phyloP scores from a whole-genome alignment of 148 eudicot genomes.

The Rhododendron ovatum region DNA sequence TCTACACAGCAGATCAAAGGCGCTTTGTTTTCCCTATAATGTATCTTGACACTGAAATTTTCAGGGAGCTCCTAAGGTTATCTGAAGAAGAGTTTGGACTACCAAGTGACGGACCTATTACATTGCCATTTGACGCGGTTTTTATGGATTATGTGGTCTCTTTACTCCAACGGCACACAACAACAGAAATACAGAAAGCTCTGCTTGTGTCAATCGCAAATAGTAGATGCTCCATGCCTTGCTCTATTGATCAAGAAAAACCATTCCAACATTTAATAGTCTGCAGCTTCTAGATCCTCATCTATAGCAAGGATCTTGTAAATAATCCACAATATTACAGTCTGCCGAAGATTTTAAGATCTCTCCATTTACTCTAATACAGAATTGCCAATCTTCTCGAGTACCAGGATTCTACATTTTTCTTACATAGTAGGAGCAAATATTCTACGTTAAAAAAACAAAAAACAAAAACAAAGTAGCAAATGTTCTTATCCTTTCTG shows the following conservation, averaged over 20 bases:
- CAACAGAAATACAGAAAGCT: conserved; percentile 20
- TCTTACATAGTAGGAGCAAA: background rate
- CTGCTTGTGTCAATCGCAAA: conserved; percentile 15
- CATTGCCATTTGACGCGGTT: conserved; percentile 17
- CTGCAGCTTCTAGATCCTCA: background rate
- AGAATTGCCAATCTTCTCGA: background rate
- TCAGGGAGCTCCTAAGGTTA: conserved; percentile 20
- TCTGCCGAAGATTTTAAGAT: background rate
- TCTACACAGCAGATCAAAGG: conserved; percentile 18
- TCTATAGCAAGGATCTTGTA: background rate
- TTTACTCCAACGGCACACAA: conserved; percentile 13
- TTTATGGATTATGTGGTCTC: conserved; percentile 24
- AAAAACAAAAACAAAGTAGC: no score
- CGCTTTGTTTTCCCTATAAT: conserved; percentile 24
- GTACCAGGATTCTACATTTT: background rate
- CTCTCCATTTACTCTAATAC: background rate
- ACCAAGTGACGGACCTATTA: conserved; percentile 25
- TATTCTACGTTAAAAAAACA: background rate
- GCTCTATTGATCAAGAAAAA: background rate
- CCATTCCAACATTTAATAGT: background rate
- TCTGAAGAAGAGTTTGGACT: conserved; percentile 32
- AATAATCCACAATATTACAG: background rate
- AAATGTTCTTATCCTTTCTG: background rate
- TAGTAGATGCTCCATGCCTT: background rate
- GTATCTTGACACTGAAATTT: conserved; percentile 20